Evolutionary conservation across 441 rosid species (phyloP).

Genomic region (Mallotus repandus): DNA sequence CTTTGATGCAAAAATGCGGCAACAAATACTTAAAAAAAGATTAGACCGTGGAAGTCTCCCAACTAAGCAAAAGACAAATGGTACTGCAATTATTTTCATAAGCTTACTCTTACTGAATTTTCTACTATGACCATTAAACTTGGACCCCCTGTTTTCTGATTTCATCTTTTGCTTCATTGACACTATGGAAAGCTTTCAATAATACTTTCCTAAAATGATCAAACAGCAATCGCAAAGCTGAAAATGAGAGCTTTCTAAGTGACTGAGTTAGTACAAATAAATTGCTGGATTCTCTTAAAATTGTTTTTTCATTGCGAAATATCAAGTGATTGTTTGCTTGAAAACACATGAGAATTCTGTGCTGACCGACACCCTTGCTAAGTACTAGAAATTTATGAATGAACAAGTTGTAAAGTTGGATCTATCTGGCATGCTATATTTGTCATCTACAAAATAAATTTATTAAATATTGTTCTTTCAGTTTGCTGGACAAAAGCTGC

Average conservation of each 20-base stretch:
- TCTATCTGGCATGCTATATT: not conserved
- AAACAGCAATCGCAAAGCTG: not conserved
- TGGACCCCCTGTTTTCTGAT: not conserved
- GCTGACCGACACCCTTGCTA: conserved; percentile 6
- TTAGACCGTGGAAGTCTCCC: conserved; percentile 62
- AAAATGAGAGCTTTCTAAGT: not conserved
- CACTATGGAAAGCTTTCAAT: not conserved
- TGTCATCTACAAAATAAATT: not conserved
- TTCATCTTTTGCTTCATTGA: not conserved
- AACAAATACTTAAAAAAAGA: conserved; percentile 60
- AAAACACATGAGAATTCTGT: not conserved
- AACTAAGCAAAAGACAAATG: conserved; percentile 50
- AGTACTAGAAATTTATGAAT: conserved; percentile 5
- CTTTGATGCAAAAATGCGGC: conserved; percentile 89
- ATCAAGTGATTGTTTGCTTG: not conserved
- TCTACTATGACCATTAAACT: not conserved
- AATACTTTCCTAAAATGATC: not conserved
- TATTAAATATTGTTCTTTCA: not conserved
- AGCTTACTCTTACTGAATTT: conserved; percentile 6
- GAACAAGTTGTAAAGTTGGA: conserved; percentile 1
- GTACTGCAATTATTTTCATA: conserved; percentile 30
- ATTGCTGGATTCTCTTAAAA: conserved; percentile 5
- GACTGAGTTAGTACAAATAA: conserved; percentile 4
- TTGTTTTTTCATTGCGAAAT: conserved; percentile 7
- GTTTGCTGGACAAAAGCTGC: not conserved